Conservation (phyloP, 192 early-diverging fungal genomes). For the Linnemannia zychae region DNA sequence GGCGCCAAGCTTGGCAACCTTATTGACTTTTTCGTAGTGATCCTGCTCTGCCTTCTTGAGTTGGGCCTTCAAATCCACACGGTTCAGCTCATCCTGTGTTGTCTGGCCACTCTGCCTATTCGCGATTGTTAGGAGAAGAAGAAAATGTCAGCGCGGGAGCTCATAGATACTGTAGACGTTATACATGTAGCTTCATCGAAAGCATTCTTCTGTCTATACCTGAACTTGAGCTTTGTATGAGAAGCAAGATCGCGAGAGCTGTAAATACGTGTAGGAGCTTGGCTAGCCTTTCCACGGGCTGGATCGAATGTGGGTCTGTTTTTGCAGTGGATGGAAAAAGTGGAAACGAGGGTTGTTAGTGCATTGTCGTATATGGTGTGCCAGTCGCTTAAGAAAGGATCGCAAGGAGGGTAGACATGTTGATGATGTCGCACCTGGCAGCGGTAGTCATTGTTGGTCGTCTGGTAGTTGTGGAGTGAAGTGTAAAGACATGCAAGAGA, state of each 20-base stretch:
- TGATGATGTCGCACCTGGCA: conserved; percentile 34
- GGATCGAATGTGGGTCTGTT: conserved; percentile 83
- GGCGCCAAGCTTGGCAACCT: conserved; percentile 35
- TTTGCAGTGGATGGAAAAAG: neutral
- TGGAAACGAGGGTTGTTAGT: too few relatives aligned
- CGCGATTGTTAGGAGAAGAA: neutral
- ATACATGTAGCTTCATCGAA: too few relatives aligned
- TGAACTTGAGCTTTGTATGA: conserved; percentile 84
- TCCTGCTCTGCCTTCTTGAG: conserved; percentile 75
- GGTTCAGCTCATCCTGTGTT: conserved; percentile 68
- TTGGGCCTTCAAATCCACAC: conserved; percentile 74
- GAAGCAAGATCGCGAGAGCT: conserved; percentile 79
- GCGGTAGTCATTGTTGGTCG: conserved; percentile 56
- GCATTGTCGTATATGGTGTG: neutral
- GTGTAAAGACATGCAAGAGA: neutral
- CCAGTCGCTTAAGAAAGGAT: too few relatives aligned
- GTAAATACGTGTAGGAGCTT: conserved; percentile 73
- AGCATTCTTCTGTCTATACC: conserved; percentile 41
- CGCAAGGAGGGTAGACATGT: neutral
- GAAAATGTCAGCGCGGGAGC: neutral
- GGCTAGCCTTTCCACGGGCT: conserved; percentile 74
- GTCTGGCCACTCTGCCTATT: conserved; percentile 76
- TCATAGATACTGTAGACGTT: neutral
- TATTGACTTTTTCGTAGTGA: conserved; percentile 67
- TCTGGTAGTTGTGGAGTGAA: neutral